Evolutionary conservation across 768 basidiomycete species (phyloP).

Genomic region (Mycena albidolilacea): DNA sequence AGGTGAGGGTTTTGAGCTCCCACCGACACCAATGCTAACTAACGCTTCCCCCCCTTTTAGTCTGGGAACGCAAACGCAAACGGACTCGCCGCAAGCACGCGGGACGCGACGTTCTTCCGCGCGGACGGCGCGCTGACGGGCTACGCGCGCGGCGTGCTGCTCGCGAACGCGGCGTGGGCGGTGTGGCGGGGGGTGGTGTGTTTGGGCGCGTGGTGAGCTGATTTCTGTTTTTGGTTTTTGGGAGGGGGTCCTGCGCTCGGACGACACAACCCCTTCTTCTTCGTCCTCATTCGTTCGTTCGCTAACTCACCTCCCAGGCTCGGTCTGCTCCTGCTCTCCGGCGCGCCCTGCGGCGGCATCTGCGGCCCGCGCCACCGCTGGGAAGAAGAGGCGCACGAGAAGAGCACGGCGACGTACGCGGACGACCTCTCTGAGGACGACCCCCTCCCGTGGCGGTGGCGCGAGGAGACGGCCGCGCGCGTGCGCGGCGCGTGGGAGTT

Average conservation of each 20-base stretch:
- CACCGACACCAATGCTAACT: too few species aligned
- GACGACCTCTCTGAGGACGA: constrained; percentile 65
- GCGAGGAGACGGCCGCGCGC: constrained; percentile 76
- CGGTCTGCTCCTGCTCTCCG: constrained; percentile 85
- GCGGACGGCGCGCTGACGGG: constrained; percentile 76
- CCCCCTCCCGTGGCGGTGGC: constrained; percentile 85
- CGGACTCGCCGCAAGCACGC: constrained; percentile 53
- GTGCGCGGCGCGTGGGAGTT: constrained; percentile 88
- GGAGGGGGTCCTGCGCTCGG: too few species aligned
- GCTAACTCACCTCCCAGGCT: constrained; percentile 59
- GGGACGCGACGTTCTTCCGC: constrained; percentile 86
- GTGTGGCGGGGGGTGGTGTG: constrained; percentile 82
- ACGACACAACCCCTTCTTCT: too few species aligned
- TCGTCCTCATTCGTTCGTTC: not conserved
- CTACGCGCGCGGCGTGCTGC: constrained; percentile 85
- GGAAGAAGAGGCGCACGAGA: constrained; percentile 86
- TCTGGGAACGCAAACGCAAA: too few species aligned
- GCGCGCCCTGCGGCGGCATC: constrained; percentile 83
- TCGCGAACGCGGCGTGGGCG: constrained; percentile 87
- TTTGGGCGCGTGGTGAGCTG: constrained; percentile 75
- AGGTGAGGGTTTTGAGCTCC: too few species aligned
- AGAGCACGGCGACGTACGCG: constrained; percentile 61
- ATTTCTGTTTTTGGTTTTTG: not conserved
- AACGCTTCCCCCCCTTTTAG: too few species aligned
- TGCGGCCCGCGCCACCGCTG: constrained; percentile 88